Base-by-base conservation (phyloP, 78 protist genomes). In the Cavenderia fasciculata region DNA sequence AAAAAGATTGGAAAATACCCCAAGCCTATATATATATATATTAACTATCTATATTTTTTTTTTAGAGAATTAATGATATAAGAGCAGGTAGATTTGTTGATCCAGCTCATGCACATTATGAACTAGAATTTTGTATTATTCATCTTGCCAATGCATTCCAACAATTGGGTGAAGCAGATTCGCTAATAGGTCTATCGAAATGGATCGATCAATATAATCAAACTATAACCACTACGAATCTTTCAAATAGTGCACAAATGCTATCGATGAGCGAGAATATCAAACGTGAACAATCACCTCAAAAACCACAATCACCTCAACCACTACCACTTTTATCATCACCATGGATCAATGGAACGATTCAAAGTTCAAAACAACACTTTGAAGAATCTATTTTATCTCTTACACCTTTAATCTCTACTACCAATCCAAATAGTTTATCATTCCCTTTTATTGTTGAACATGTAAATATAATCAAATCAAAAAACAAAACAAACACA, bases 391-490 rank as follows among this genome's bases (percentile, higher is more conserved):
- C 90, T 6, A 57, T 61, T 52, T 10, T n/a, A 2, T 2, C 46
- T 14, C 33, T 82, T 29, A 19, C 63, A 29, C 5, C 16, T n/a
- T 43, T 82, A 8, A 65, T 72, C 12, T 11, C n/a, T n/a, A 49
- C 29, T 0, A 36, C 34, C 1, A 78, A 82, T 21, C 57, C 70
- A 12, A 69, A 5, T 54, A 23, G 43, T 10, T 18, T 82, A n/a
- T 82, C 90, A 25, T 82, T 82, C 23, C 90, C 90, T 27, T 82
- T 82, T 36, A 47, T 82, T 6, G 46, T 82, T 49, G 90, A 82
- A n/a, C 90, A 82, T 27, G n/a, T n/a, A n/a, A n/a, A n/a, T n/a
- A n/a, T n/a, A n/a, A n/a, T n/a, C n/a, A n/a, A n/a, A n/a, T n/a
- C n/a, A n/a, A n/a, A n/a, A n/a, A n/a, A n/a, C n/a, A n/a, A n/a